Base-by-base conservation (phyloP, 768 basidiomycete species). In the Amanita thiersii region DNA sequence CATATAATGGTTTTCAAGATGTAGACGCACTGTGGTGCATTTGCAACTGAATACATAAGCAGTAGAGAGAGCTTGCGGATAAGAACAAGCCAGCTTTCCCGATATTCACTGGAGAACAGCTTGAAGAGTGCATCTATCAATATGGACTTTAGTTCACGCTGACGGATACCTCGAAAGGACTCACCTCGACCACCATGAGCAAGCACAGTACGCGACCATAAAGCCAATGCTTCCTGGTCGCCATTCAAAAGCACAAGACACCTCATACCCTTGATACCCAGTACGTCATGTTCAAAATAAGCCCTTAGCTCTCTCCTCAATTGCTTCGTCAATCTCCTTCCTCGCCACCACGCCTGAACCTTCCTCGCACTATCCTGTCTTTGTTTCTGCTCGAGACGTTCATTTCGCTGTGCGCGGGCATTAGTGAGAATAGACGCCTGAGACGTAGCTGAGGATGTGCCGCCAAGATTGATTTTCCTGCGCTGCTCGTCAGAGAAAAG, bases 381-480 rank as follows among this genome's bases (percentile, higher is more conserved):
- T 34, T 65, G 68, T 47, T 78, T 75, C 15, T 62, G 61, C 39
- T 75, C 72, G 20, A 69, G 61, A 21, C 86, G 69, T 51, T 83
- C 77, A 23, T 65, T 59, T 24, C 86, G 64, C 40, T 72, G 70
- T 14, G 70, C 69, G 50, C 75, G 80, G 14, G 80, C 86, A 39
- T 73, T 66, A 50, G 73, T 69, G 36, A 88, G 63, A 52, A 90
- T 72, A 25, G 72, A 62, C 10, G 69, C 59, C 30, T 79, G 72
- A 0, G 75, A 71, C 4, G 75, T 52, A 2, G 66, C 69, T 14
- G 70, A 57, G 0, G 66, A 70, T 1, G 72, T 58, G 2, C 87
- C 87, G 11, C 87, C 87, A 14, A 89, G 71, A 55, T 89, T 88
- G 49, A 89, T 89, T 50, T 72, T 69, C 32, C 80, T 72, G 42